Evolutionary conservation across 2,329 filamentous ascomycete genomes (phyloP), one percentile per base, ranked within the genome.

Genomic region (Scleromitrula shiraiana): DNA sequence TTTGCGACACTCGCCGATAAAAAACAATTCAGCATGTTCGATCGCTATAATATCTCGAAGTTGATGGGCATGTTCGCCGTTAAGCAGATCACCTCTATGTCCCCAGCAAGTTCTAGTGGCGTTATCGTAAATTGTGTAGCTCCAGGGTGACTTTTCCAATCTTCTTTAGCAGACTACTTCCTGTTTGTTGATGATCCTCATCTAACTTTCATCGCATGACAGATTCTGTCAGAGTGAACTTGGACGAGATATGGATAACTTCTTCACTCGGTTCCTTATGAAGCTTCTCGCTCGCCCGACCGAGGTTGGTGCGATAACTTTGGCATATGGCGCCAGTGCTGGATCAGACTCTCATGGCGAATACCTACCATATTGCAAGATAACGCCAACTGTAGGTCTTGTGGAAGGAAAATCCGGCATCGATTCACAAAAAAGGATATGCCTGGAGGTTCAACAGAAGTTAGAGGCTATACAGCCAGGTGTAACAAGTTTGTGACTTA

Each of bases 231-330:
- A 33, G 17, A 33, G 30, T 8, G 30, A 33, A 15, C 30, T 33
- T 33, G 30, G 30, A 7, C n/a, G 30, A 17, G 30, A 33, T 5
- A n/a, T n/a, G 14, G 30, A 33, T 15, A 15, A 8, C 4, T 15
- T 33, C 17, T 14, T 7, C 30, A 15, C 5, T n/a, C 30, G 14
- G 7, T 14, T 12, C n/a, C 9, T 33, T 15, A 32, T 8, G 14
- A 33, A 8, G 30, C 8, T 43, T 6, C 7, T 43, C 27, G 72
- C 67, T 2, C 64, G 73, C 22, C 65, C 66, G 0, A 68, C 69
- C 0, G 75, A 77, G 60, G 65, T 67, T 3, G 74, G 75, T 1
- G 68, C 65, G 49, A 65, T 75, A 12, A 73, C 70, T 15, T 42
- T 57, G 1, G 32, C 55, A 72, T 33, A 63, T 74, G 4, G 59